Percentiles rank a stretch among this genome's conserved stretches.
phyloP scores from a whole-genome alignment of 495 filamentous ascomycete genomes.

The Annulohypoxylon stygium region DNA sequence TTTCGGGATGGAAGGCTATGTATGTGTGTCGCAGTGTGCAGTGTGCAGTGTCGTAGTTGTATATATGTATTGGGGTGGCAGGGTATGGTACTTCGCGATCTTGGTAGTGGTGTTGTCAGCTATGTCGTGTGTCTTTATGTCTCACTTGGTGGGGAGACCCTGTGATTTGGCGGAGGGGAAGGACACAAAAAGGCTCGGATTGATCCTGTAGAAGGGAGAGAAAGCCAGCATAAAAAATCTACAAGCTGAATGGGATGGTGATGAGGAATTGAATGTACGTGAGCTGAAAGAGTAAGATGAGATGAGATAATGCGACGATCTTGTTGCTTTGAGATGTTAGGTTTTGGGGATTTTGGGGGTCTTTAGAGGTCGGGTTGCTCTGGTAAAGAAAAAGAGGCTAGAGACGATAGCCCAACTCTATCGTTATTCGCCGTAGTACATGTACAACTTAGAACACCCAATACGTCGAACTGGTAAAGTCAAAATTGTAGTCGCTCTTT shows the following conservation, averaged over 20 bases:
- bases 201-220: constrained; percentile 6
- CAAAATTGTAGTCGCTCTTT: neutral
- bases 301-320: constrained; percentile 23
- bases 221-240: neutral
- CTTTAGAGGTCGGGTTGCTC: constrained; percentile 21
- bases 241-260: neutral
- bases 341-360: neutral
- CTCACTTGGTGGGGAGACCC: constrained; percentile 46
- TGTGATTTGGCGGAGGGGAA: constrained; percentile 29
- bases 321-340: constrained; percentile 17
- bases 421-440: neutral
- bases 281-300: constrained; percentile 14
- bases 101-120: constrained; percentile 34
- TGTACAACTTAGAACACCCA: neutral
- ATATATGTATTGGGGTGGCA: neutral
- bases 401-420: constrained; percentile 4
- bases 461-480: neutral
- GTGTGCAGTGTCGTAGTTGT: neutral
- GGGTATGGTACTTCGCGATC: constrained; percentile 2
- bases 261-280: neutral
- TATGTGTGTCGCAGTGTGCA: too few relatives aligned
- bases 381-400: constrained; percentile 19
- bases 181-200: constrained; percentile 3
- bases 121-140: constrained; percentile 47
- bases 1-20: constrained; percentile 1